A percentile compares a stretch with the other conserved stretches of the same genome.
Conservation (phyloP, 805 yeast genomes). For the Suhomyces emberorum region DNA sequence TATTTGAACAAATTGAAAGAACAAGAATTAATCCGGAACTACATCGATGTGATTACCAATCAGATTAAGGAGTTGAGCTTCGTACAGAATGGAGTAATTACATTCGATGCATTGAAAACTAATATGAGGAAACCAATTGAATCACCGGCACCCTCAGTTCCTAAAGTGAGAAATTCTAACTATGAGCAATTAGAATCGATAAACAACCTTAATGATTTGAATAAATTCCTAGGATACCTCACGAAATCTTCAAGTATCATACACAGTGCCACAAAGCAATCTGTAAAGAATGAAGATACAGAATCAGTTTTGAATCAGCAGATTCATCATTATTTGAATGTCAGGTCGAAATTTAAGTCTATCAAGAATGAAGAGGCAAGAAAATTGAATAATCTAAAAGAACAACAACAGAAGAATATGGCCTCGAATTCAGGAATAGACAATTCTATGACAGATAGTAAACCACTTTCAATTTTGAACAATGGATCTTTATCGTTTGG, state of each 20-base stretch:
- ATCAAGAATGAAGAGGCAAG: constrained; percentile 11
- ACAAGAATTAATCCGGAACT: constrained; percentile 40
- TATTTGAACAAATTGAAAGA: constrained; percentile 39
- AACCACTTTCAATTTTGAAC: constrained; percentile 6
- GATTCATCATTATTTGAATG: constrained; percentile 19
- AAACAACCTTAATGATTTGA: constrained; percentile 38
- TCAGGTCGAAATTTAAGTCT: constrained; percentile 14
- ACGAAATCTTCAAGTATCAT: constrained; percentile 36
- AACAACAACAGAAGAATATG: constrained; percentile 3
- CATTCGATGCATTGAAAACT: constrained; percentile 36
- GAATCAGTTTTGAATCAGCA: constrained; percentile 13
- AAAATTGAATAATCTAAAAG: constrained; percentile 7
- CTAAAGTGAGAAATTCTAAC: constrained; percentile 6
- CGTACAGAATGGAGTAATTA: constrained; percentile 43
- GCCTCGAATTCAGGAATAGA: constrained; percentile 4
- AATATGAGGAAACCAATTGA: constrained; percentile 6
- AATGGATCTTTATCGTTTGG: background rate
- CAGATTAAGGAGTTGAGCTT: constrained; percentile 42
- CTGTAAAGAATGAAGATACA: constrained; percentile 10
- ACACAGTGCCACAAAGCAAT: constrained; percentile 36
- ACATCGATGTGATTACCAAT: constrained; percentile 39
- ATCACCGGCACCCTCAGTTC: constrained; percentile 1
- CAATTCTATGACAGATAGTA: constrained; percentile 1
- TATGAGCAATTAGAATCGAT: constrained; percentile 38
- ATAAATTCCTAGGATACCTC: constrained; percentile 35